Evolutionary conservation across 257 asterid genomes (phyloP), one percentile per base, ranked within the genome.

Genomic region (Lavandula angustifolia): DNA sequence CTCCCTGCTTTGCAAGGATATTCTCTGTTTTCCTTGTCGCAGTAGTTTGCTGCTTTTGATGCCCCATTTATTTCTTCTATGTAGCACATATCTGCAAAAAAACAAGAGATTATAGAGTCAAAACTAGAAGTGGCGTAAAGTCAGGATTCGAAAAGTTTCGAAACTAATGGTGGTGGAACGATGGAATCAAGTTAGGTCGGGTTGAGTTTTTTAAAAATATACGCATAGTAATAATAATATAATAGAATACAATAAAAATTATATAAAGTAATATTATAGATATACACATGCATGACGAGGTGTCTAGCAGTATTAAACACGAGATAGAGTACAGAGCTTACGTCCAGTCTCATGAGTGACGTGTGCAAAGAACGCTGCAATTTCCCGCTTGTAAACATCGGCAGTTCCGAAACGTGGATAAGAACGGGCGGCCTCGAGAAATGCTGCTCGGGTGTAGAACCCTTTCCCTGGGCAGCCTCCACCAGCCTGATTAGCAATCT

Each of bases 21-120:
- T 11, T 72, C 8, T 9, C 3, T 16, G 14, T 76, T 63, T 4
- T 9, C n/a, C 49, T 2, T 49, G n/a, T 76, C 75, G 13, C 81
- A 76, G 3, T 76, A 76, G 11, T 72, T 34, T 29, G 60, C 40
- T 3, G 71, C 58, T 7, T 43, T 44, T n/a, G 67, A 62, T 13
- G 67, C 3, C 5, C 75, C 78, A 16, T 52, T n/a, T 43, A 50
- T 68, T 53, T 76, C 81, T 5, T 67, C 66, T 49, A 9, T 58
- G 13, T 62, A 12, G 68, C 81, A 76, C 52, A 76, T 60, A 35
- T 67, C 78, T 72, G 53, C 71, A 53, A 27, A 4, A 51, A 51
- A 51, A 3, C 2, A 7, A 2, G 10, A 51, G 2, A 50, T 22
- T 22, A 22, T 22, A 22, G 37, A 3, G 37, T 6, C 37, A 33